phyloP scores from a whole-genome alignment of 257 asterid species.

The Solanum dulcamara region DNA sequence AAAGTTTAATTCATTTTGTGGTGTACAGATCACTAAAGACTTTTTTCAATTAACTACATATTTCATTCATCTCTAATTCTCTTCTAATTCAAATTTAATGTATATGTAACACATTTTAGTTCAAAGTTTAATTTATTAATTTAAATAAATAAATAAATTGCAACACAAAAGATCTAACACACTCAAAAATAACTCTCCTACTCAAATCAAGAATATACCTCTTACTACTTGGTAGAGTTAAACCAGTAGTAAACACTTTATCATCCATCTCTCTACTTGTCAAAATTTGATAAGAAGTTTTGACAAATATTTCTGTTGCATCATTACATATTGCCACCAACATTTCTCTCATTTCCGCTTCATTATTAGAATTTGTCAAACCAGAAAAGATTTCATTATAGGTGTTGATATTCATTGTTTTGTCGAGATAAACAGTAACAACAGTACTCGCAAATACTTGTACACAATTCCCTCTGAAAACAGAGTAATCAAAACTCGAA shows the following conservation, averaged over 20 bases:
- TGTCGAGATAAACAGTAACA: slow-evolving; percentile 53
- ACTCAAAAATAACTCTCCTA: slow-evolving; percentile 38
- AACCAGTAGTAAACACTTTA: slow-evolving; percentile 14
- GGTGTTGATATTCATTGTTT: slow-evolving; percentile 41
- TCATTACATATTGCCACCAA: slow-evolving; percentile 36
- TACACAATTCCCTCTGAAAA: slow-evolving; percentile 39
- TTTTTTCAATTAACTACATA: too few species aligned
- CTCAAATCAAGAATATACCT: slow-evolving; percentile 36
- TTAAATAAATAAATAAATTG: too few species aligned
- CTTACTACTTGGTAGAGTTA: slow-evolving; percentile 34
- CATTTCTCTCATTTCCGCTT: slow-evolving; percentile 34
- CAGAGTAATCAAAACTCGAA: background rate
- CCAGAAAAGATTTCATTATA: slow-evolving; percentile 52
- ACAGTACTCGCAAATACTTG: slow-evolving; percentile 52
- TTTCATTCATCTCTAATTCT: too few species aligned
- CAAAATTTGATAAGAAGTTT: slow-evolving; percentile 37
- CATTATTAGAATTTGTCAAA: slow-evolving; percentile 61
- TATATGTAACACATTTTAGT: too few species aligned
- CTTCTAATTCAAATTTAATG: too few species aligned
- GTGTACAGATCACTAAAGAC: too few species aligned
- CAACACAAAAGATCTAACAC: slow-evolving; percentile 46
- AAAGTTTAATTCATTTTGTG: too few species aligned
- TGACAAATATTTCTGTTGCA: slow-evolving; percentile 49
- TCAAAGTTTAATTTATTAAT: too few species aligned
- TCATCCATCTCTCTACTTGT: background rate